phyloP scores from a whole-genome alignment of 192 early-diverging fungal species.

The Dissophora globulifera region DNA sequence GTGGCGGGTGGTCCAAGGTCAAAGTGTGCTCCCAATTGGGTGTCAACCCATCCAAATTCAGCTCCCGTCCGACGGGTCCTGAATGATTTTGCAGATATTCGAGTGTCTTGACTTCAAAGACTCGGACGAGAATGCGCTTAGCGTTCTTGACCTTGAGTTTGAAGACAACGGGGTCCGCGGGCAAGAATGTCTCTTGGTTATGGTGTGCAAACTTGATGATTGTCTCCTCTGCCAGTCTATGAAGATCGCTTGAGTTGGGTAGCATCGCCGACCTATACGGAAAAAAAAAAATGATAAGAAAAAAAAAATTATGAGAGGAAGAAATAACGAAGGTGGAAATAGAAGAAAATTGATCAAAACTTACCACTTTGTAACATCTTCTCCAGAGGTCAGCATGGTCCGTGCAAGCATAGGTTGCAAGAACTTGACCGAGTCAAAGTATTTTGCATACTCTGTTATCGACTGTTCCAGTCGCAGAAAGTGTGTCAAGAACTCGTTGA shows the following conservation, averaged over 20 bases:
- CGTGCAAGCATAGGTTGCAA: constrained; percentile 19
- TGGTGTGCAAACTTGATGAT: constrained; percentile 29
- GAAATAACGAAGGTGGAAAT: neutral
- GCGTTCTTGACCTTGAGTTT: constrained; percentile 56
- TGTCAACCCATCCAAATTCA: constrained; percentile 57
- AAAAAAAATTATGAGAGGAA: neutral
- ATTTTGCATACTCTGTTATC: constrained; percentile 9
- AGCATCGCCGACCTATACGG: constrained; percentile 25
- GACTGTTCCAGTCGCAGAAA: constrained; percentile 25
- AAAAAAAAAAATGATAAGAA: no score
- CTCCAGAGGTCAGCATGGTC: constrained; percentile 33
- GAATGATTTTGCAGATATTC: constrained; percentile 50
- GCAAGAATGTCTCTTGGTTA: constrained; percentile 24
- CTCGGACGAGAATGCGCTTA: constrained; percentile 46
- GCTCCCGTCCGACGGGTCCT: constrained; percentile 6
- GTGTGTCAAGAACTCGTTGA: constrained; percentile 23
- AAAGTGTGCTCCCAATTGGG: constrained; percentile 56
- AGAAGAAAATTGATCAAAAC: neutral
- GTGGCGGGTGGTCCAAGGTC: constrained; percentile 20
- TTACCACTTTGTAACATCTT: constrained; percentile 40
- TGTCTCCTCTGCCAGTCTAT: constrained; percentile 16
- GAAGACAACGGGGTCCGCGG: constrained; percentile 46
- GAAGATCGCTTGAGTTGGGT: neutral
- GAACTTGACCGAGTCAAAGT: constrained; percentile 11
- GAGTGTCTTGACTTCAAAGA: constrained; percentile 57